phyloP scores from a whole-genome alignment of 2,329 filamentous ascomycete genomes.

The Sarocladium strictum region DNA sequence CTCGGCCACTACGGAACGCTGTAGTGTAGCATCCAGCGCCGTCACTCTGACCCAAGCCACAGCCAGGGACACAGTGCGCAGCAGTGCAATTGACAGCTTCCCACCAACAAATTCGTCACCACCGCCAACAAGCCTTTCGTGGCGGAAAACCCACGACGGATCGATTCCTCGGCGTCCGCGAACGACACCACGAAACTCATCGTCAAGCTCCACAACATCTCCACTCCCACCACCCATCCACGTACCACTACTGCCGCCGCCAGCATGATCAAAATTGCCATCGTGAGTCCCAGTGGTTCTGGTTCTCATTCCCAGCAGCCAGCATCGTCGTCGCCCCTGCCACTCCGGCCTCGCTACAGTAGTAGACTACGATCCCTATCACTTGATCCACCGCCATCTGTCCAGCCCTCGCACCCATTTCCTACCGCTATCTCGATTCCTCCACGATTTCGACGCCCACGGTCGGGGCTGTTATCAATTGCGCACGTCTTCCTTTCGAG shows the following conservation, averaged over 20 bases:
- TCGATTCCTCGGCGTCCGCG: not conserved
- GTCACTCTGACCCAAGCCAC: not conserved
- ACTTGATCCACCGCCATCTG: not conserved
- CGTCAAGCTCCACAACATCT: conserved; percentile 11
- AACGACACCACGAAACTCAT: conserved; percentile 5
- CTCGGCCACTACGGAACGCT: no score
- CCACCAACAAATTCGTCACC: not conserved
- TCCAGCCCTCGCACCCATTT: not conserved
- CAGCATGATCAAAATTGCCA: conserved; percentile 9
- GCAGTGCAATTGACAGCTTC: not conserved
- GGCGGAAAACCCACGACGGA: not conserved
- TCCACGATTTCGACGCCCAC: not conserved
- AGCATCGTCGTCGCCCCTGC: conserved; percentile 8
- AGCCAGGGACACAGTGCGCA: not conserved
- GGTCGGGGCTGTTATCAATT: not conserved
- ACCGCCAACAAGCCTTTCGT: not conserved
- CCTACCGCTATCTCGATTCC: not conserved
- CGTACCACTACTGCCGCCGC: conserved; percentile 15
- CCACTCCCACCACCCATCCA: conserved; percentile 20
- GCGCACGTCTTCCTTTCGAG: not conserved
- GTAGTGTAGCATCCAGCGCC: no score
- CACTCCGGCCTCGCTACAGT: not conserved
- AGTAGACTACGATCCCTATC: not conserved
- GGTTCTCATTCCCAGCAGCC: not conserved
- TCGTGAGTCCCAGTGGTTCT: conserved; percentile 5